Base-by-base conservation (phyloP, 1,139 yeast genomes). In the Magnusiomyces suaveolens region DNA sequence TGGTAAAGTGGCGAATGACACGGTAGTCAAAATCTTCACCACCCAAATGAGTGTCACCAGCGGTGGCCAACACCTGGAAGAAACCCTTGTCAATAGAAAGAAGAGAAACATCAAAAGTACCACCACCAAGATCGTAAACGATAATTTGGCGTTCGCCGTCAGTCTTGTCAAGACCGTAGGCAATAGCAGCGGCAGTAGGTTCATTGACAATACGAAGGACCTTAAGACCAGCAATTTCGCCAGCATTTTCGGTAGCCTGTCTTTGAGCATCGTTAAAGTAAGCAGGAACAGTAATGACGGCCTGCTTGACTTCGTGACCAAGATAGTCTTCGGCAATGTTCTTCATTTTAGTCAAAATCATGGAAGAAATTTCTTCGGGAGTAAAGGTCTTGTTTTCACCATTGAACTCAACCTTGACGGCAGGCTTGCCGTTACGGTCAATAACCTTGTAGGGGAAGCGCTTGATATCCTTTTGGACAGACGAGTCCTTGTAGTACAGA, bases 31-130 rank as follows among this genome's bases (percentile, higher is more conserved):
- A 84, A 21, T 20, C 25, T n/a, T n/a, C n/a, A n/a, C n/a, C n/a
- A n/a, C n/a, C n/a, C n/a, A n/a, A n/a, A n/a, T n/a, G n/a, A n/a
- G 97, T 89, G 76, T 89, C 96, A 84, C 96, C 96, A 64, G 95
- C 90, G 63, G 96, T 87, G 63, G 95, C 88, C 78, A 86, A 81
- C 64, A 89, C 97, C 74, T 90, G 95, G 76, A 89, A 89, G 63
- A 88, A 92, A 77, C 96, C 96, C 69, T 87, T 88, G 69, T 89
- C 92, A 72, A 87, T 87, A 65, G 88, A 83, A 70, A 87, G 80
- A 62, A 87, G 77, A 47, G 96, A 87, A 62, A 87, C 95, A 81
- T 87, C 96, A 69, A 87, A 87, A 67, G 96, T 87, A 77, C 96
- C 96, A 71, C 96, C 97, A 81, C 97, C 97, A 67, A 89, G 81